These are phyloP conservation scores for Gentiana dahurica DNA, from an alignment of 257 asterid genomes.

Conservation along the genomic window DNA sequence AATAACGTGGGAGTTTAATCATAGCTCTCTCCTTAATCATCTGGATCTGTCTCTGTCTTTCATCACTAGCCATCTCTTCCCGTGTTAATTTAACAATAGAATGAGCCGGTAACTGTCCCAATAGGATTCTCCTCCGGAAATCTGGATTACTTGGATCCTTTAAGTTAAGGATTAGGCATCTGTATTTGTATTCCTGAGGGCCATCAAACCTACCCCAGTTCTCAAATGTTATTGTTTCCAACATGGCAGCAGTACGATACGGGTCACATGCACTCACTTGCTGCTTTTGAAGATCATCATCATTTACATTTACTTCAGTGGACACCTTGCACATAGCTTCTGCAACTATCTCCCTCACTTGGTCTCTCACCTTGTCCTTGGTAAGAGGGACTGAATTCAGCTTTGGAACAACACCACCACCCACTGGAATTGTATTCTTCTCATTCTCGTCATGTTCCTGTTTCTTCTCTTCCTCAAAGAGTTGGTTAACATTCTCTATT, in stretches of 20 bases:
- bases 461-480: no score
- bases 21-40: constrained; percentile 66
- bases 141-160: constrained; percentile 43
- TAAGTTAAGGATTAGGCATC: constrained; percentile 35
- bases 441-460: no score
- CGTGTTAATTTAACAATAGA: constrained; percentile 42
- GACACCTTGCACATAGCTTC: constrained; percentile 34
- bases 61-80: constrained; percentile 88
- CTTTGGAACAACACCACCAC: constrained; percentile 16
- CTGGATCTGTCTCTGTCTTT: constrained; percentile 51
- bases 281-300: constrained; percentile 27
- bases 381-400: constrained; percentile 22
- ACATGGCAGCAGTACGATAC: constrained; percentile 32
- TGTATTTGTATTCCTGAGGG: constrained; percentile 30
- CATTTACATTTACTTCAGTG: constrained; percentile 20
- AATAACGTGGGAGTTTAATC: constrained; percentile 20
- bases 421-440: no score
- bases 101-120: constrained; percentile 45
- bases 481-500: no score
- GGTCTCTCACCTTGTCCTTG: constrained; percentile 47
- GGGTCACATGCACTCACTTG: constrained; percentile 52
- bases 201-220: constrained; percentile 40
- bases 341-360: constrained; percentile 34
- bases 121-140: constrained; percentile 63
- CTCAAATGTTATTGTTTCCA: constrained; percentile 33